Evolutionary conservation across 257 asterid genomes (phyloP).

Genomic region (Galeopsis tetrahit): DNA sequence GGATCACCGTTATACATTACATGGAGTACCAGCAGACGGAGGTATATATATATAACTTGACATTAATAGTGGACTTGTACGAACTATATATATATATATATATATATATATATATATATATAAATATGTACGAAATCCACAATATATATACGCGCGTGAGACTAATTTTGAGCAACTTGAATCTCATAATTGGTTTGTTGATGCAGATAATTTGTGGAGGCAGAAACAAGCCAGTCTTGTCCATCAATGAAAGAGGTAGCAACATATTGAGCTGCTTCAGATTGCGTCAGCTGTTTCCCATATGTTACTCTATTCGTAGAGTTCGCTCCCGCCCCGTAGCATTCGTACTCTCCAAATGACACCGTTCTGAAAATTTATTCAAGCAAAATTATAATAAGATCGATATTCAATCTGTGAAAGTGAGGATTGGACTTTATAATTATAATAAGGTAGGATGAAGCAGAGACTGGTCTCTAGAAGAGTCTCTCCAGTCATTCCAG

Average conservation of each 20-base stretch:
- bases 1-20: no score
- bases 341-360: constrained; percentile 67
- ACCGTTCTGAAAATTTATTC: constrained; percentile 60
- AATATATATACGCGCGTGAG: neutral
- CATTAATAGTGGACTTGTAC: no score
- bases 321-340: constrained; percentile 73
- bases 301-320: constrained; percentile 54
- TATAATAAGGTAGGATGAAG: constrained; percentile 21
- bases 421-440: no score
- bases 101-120: no score
- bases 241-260: constrained; percentile 70
- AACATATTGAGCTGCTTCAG: constrained; percentile 67
- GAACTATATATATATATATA: no score
- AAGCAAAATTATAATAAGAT: no score
- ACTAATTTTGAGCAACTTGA: neutral
- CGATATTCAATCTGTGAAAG: no score
- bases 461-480: constrained; percentile 69
- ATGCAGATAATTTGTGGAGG: neutral
- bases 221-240: constrained; percentile 61
- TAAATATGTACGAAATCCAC: neutral
- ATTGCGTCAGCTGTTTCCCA: constrained; percentile 55
- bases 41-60: no score
- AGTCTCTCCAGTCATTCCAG: constrained; percentile 80
- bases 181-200: neutral
- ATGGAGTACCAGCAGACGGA: no score